Evolutionary conservation across 352 stramenopile species (phyloP).

Genomic region (Bremia lactucae): DNA sequence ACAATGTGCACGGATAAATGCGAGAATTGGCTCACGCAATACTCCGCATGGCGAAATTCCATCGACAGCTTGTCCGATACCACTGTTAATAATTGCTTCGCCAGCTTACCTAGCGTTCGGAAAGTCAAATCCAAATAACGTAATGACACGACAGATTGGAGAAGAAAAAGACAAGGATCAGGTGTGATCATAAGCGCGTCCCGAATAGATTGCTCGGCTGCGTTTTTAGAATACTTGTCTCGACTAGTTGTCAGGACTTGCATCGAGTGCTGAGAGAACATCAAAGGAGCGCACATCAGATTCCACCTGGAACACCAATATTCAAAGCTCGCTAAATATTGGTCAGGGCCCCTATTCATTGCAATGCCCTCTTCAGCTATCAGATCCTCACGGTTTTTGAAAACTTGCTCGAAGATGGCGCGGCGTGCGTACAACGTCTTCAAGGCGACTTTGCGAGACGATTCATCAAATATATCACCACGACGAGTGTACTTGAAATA

Average conservation of each 20-base stretch:
- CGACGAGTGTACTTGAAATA: constrained; percentile 71
- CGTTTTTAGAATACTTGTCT: constrained; percentile 53
- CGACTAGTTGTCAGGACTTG: constrained; percentile 58
- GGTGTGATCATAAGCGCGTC: constrained; percentile 32
- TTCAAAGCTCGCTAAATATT: constrained; percentile 18
- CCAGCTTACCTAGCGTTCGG: constrained; percentile 48
- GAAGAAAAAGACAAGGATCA: constrained; percentile 47
- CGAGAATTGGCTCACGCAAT: constrained; percentile 43
- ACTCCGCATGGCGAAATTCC: constrained; percentile 34
- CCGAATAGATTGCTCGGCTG: constrained; percentile 34
- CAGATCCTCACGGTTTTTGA: constrained; percentile 30
- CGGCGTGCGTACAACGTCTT: constrained; percentile 48
- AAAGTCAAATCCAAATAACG: constrained; percentile 55
- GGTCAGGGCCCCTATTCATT: constrained; percentile 2
- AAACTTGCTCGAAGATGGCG: constrained; percentile 43
- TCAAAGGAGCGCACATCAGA: constrained; percentile 40
- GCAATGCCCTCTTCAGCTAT: constrained; percentile 6
- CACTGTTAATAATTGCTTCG: constrained; percentile 57
- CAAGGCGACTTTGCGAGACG: constrained; percentile 42
- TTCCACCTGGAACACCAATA: constrained; percentile 43
- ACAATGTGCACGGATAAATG: constrained; percentile 59
- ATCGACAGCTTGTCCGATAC: constrained; percentile 26
- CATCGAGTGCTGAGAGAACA: constrained; percentile 64
- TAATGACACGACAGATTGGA: constrained; percentile 39
- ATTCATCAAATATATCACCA: constrained; percentile 43